phyloP scores from a whole-genome alignment of 2,329 filamentous ascomycete genomes.

The Penicillium sp. region DNA sequence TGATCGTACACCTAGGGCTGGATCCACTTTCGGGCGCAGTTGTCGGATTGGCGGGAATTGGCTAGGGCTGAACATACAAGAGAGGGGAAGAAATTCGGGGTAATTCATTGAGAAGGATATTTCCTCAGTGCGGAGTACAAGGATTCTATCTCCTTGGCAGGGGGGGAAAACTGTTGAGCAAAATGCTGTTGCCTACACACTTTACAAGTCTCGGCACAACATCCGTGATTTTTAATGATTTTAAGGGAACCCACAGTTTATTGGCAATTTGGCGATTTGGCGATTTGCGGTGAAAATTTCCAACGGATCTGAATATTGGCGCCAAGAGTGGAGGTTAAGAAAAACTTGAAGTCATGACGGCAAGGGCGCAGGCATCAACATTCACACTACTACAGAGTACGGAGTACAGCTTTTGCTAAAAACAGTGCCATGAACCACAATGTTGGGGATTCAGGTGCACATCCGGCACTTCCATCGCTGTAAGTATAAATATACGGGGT shows the following conservation, averaged over 20 bases:
- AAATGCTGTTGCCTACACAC: conserved; percentile 18
- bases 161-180: neutral
- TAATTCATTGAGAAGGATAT: neutral
- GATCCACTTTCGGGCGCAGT: neutral
- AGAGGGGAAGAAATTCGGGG: neutral
- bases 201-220: neutral
- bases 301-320: neutral
- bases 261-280: neutral
- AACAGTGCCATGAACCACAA: neutral
- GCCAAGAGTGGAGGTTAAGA: conserved; percentile 8
- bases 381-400: neutral
- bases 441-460: neutral
- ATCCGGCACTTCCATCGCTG: conserved; percentile 5
- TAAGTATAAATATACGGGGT: neutral
- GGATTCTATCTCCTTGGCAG: neutral
- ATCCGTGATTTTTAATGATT: neutral
- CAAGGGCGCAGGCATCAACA: neutral
- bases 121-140: neutral
- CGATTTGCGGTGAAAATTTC: neutral
- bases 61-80: neutral
- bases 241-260: neutral
- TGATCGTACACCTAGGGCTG: neutral
- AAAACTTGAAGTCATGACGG: neutral
- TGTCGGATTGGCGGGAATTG: neutral
- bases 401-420: neutral